Base-by-base conservation (phyloP, 2,329 filamentous ascomycete species). In the Rutstroemia sydowiana region DNA sequence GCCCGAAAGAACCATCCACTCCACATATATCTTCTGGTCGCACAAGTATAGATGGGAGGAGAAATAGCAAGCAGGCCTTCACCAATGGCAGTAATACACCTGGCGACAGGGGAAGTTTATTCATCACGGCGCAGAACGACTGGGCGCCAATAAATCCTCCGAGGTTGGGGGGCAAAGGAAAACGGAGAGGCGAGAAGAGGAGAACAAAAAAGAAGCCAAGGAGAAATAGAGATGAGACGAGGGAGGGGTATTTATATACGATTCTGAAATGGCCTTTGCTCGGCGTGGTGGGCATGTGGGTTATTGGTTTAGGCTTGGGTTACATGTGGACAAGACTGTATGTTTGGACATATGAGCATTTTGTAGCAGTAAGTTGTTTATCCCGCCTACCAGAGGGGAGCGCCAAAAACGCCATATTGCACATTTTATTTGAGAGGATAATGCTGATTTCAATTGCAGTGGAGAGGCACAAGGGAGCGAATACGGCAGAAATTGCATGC, bases 191-290 rank as follows among this genome's bases (percentile, higher is more conserved):
- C 53, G 63, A 58, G 65, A 68, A 64, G 67, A 61, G 63, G 70
- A 56, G 71, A 69, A 56, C 69, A 69, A 36, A 56, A 32, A 55
- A 51, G 41, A 60, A 54, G 40, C 51, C 56, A 14, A 56, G 56
- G 37, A 45, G 86, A 53, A 85, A 81, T 57, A 88, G 83, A 63
- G 93, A 98, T 66, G 93, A 98, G 74, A 97, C 92, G 2, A 77
- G 93, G 59, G 93, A 98, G 71, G 93, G 93, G 18, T 88, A 93
- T 65, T 77, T 95, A 10, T 98, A 98, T 68, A 81, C 80, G 1
- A 68, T 98, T 41, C 75, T 95, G 47, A 96, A 97, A 69, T 97
- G 91, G 86, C 93, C 93, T 2, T 78, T 98, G 59, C 75, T 98
- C 31, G 68, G 90, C 31, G 78, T 87, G 37, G 89, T 95, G 2